Base-by-base conservation (phyloP, 352 stramenopile genomes). In the Phytopythium ostracodes region DNA sequence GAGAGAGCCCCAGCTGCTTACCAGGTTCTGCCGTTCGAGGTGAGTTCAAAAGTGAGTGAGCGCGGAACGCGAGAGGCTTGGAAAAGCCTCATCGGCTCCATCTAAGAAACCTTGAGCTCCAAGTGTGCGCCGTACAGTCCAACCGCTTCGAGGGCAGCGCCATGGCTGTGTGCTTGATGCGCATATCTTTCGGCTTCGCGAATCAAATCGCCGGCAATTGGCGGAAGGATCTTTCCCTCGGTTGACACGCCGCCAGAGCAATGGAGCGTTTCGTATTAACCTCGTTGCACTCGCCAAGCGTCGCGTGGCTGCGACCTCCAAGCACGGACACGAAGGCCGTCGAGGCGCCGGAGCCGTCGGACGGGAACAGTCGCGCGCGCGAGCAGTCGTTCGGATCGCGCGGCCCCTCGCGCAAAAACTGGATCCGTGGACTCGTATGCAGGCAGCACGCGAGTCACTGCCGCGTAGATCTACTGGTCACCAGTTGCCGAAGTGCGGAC, bases 251-350 rank as follows among this genome's bases (percentile, higher is more conserved):
- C 6, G 7, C 6, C 18, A 25, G 9, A 18, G 42, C 4, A 15
- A 15, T 36, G 47, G 17, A 46, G 31, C 31, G 53, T 59, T 59
- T 59, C 53, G 33, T 22, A 46, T 20, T 59, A 59, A 59, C 15
- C 2, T 29, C n/a, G n/a, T 8, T 20, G 35, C n/a, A 22, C 4
- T 6, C 35, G 8, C 7, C 42, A 47, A 47, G 42, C 2, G 42
- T 47, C 18, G 42, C 38, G 0, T 44, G 7, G 33, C 33, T 10
- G 10, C 33, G n/a, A 50, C 14, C 14, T 24, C 9, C 42, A 25
- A 47, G 42, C 42, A 12, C 33, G 33, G 33, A 38, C 33, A 14
- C 6, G 33, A 7, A 33, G 33, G 1, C 33, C 1, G 7, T 38
- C 33, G 33, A 20, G 2, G 38, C n/a, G n/a, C 2, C 38, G 1